phyloP scores from a whole-genome alignment of 164 flowering plant species.

The Nymphaea colorata region DNA sequence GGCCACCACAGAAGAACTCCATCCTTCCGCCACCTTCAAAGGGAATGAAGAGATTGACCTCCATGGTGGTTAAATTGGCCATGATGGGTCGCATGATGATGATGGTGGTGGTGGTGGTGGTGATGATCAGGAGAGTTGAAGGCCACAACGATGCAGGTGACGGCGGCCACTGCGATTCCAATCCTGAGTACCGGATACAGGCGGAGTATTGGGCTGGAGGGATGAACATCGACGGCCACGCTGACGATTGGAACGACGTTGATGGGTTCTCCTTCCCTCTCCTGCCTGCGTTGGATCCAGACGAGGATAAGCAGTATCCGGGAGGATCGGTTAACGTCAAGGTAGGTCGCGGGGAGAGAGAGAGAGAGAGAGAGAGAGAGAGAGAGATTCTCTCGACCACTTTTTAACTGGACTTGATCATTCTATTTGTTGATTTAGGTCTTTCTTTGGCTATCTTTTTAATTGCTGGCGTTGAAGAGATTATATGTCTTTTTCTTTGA shows the following conservation, averaged over 20 bases:
- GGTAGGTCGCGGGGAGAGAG: slow-evolving; percentile 20
- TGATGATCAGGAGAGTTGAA: slow-evolving; percentile 17
- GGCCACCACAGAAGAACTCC: no score
- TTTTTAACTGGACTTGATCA: not conserved
- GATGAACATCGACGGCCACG: slow-evolving; percentile 73
- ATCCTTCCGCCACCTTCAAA: no score
- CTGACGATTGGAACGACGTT: slow-evolving; percentile 70
- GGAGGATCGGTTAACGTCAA: slow-evolving; percentile 78
- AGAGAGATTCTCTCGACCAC: not conserved
- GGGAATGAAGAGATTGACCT: no score
- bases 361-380: not conserved
- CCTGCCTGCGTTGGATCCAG: slow-evolving; percentile 90
- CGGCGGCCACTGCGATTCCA: slow-evolving; percentile 65
- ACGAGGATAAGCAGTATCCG: slow-evolving; percentile 53
- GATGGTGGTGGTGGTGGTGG: not conserved
- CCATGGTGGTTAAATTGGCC: not conserved
- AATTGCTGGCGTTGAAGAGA: no score
- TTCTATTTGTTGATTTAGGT: not conserved
- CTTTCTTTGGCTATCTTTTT: not conserved
- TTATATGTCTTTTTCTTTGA: no score
- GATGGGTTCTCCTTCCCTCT: slow-evolving; percentile 74
- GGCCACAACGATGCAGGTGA: slow-evolving; percentile 65
- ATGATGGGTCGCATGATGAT: not conserved
- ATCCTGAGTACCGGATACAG: slow-evolving; percentile 30
- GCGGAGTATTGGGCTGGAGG: slow-evolving; percentile 63